A percentile compares a stretch with the other conserved stretches of the same genome.
Evolutionary conservation across 2,329 filamentous ascomycete genomes (phyloP).

Genomic region (Fonsecaea multimorphosa): DNA sequence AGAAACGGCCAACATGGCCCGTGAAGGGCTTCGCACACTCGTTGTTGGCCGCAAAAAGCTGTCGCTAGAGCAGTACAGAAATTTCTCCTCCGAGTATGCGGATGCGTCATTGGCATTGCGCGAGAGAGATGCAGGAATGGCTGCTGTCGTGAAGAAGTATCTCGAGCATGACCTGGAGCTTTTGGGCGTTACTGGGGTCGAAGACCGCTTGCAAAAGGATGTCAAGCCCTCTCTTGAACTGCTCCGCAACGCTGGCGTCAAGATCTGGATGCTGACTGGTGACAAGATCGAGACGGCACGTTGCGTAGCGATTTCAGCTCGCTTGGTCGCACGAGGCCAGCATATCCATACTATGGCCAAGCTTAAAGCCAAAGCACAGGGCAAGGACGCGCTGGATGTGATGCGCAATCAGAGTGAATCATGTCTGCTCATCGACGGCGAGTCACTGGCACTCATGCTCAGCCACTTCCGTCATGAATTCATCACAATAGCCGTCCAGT

Average conservation of each 20-base stretch:
- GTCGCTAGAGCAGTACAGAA: constrained; percentile 76
- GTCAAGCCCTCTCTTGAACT: constrained; percentile 96
- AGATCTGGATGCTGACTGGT: constrained; percentile 99
- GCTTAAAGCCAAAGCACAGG: constrained; percentile 79
- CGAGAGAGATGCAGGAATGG: constrained; percentile 81
- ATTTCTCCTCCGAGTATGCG: constrained; percentile 76
- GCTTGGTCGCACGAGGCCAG: constrained; percentile 89
- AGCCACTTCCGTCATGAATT: constrained; percentile 83
- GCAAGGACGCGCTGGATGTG: constrained; percentile 86
- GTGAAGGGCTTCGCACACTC: constrained; percentile 90
- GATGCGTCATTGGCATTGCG: constrained; percentile 81
- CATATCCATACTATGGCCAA: constrained; percentile 94
- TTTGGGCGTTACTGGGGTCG: constrained; percentile 95
- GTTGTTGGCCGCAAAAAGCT: constrained; percentile 93
- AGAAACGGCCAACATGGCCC: constrained; percentile 99
- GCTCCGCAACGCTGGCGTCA: constrained; percentile 94
- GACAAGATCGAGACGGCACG: constrained; percentile 98
- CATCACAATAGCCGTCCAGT: constrained; percentile 81
- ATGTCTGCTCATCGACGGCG: constrained; percentile 92
- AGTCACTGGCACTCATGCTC: constrained; percentile 83
- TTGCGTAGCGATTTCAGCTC: constrained; percentile 93
- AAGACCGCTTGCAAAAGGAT: constrained; percentile 93
- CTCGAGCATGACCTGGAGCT: constrained; percentile 90
- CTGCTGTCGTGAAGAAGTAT: constrained; percentile 76
- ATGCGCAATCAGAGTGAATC: constrained; percentile 83